Evolutionary conservation across 305 asterid genomes (phyloP).

Genomic region (Fraxinus paxiana): DNA sequence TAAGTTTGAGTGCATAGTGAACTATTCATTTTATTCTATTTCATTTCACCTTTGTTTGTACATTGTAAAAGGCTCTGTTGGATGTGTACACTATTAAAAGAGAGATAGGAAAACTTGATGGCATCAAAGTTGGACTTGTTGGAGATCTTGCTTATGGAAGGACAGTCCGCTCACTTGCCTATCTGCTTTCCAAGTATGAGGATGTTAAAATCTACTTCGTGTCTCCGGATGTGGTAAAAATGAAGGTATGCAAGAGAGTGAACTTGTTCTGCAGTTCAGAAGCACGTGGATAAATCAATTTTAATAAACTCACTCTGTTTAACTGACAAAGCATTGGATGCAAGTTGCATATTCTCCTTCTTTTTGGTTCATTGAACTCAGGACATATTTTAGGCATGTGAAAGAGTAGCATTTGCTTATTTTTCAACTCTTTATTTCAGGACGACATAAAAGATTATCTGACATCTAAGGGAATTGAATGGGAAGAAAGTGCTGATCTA

Average conservation of each 20-base stretch:
- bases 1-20: not conserved
- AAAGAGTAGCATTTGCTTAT: not conserved
- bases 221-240: not conserved
- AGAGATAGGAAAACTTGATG: slow-evolving; percentile 85
- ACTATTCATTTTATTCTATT: slow-evolving; percentile 6
- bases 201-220: slow-evolving; percentile 2
- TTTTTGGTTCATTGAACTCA: not conserved
- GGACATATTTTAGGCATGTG: not conserved
- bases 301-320: not conserved
- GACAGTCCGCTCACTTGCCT: slow-evolving; percentile 89
- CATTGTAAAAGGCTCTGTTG: slow-evolving; percentile 62
- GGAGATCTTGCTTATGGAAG: slow-evolving; percentile 96
- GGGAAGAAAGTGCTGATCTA: slow-evolving; percentile 85
- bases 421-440: slow-evolving; percentile 34
- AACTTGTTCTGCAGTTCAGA: slow-evolving; percentile 1
- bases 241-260: not conserved
- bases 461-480: slow-evolving; percentile 63
- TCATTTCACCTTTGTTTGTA: not conserved
- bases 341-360: not conserved
- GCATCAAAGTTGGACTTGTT: slow-evolving; percentile 80
- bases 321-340: not conserved
- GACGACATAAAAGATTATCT: slow-evolving; percentile 83
- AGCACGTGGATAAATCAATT: not conserved
- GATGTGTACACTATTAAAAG: slow-evolving; percentile 77
- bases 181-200: slow-evolving; percentile 65